Evolutionary conservation across 768 basidiomycete genomes (phyloP), one percentile per base, ranked within the genome.

Genomic region (Boletus tomentosulus): DNA sequence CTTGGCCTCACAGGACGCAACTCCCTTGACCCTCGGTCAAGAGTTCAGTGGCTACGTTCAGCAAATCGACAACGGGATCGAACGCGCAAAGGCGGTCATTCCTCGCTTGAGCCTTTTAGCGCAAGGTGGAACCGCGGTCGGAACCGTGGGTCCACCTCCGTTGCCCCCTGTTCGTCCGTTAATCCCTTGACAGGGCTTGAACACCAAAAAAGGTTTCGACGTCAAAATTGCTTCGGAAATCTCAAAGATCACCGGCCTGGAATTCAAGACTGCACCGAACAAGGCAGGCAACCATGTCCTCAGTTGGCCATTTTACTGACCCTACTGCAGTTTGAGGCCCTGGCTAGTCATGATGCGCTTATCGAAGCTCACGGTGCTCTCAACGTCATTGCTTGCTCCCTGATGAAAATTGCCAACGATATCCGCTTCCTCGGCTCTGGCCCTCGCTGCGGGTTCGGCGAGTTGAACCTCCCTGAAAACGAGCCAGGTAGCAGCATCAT

Each of bases 331-430:
- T 99, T 99, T 62, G 97, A 98, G 73, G 95, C 97, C 9, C 84
- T 98, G 57, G 97, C 97, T 22, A 79, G 90, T n/a, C 97, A 99
- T 70, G 97, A 99, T 71, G 97, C 97, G 6, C 84, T 99, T 52
- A 92, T 98, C 22, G 97, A 99, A 74, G 85, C 94, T 10, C 96
- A 98, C 54, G 97, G 97, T 51, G 96, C 95, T 15, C 81, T 99
- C 60, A 98, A 98, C 73, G 89, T 91, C 42, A 72, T 99, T 51
- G 97, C 97, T n/a, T 91, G 89, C 68, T 97, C 93, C 9, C 75
- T 98, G 61, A 97, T 98, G 93, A 99, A 99, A 80, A 98, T 99
- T 65, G 96, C 96, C 46, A 98, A 99, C 69, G 97, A 99, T 66
- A 96, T 99, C 68, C 87, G 97, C 49, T 98, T 89, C 80, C 87